Evolutionary conservation across 306 rosid genomes (phyloP), one percentile per base, ranked within the genome.

Genomic region (Rubus idaeus): DNA sequence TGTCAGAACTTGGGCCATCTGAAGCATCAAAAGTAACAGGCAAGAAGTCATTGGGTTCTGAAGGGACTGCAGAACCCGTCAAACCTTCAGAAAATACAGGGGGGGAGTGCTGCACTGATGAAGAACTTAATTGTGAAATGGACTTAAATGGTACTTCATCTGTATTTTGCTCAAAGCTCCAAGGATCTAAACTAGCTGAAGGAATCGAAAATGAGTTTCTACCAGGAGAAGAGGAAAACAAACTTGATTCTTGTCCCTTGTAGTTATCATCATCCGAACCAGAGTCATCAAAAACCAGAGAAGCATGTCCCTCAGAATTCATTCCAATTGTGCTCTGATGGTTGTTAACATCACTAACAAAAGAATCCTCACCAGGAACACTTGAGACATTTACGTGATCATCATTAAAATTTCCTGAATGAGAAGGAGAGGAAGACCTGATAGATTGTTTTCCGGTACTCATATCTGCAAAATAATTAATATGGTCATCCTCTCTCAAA

Each of bases 11-110:
- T 49, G 87, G 71, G 78, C 90, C 90, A 79, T 94, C 90, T 71
- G 96, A 95, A 83, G 89, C 92, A 84, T 92, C 97, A 86, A 79
- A 95, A 77, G 96, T 66, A 60, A 79, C 90, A 61, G 88, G 89
- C 46, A 74, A 68, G 18, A 70, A 64, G 58, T 84, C 90, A 81
- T 87, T 81, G 71, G 83, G 85, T 56, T 83, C 88, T 69, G 85
- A 73, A 85, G 88, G 78, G 76, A 75, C 85, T 46, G 79, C 44
- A 74, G 93, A 79, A 71, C 66, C 81, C 4, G 79, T 57, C 70
- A 47, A 75, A 68, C 82, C 87, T 75, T 84, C 97, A 75, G 92
- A 73, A 86, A 78, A 83, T 56, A 72, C 70, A 60, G 78, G 66
- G 45, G 79, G 58, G 46, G 77, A 12, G 50, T 23, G 64, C 39